A percentile compares a stretch with the other conserved stretches of the same genome.
Evolutionary conservation across 352 stramenopile genomes (phyloP).

Genomic region (Peronospora belbahrii): DNA sequence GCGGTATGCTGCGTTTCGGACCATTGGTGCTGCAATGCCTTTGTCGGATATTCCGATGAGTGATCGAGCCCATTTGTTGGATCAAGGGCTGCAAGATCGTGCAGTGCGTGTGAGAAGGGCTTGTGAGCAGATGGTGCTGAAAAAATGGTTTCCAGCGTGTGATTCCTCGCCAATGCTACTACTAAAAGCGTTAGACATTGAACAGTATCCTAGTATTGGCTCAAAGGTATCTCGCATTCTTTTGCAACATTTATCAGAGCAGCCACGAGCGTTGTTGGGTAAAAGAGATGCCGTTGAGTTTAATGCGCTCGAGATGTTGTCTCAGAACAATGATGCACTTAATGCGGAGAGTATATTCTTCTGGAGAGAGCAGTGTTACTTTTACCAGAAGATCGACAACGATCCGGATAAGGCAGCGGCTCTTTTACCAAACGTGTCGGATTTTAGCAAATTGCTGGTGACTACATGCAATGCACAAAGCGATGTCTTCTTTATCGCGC

Average conservation of each 20-base stretch:
- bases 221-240: constrained; percentile 44
- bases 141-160: constrained; percentile 55
- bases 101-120: constrained; percentile 36
- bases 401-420: constrained; percentile 43
- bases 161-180: constrained; percentile 44
- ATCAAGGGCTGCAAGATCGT: constrained; percentile 69
- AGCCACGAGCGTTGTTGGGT: constrained; percentile 22
- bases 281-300: constrained; percentile 29
- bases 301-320: constrained; percentile 41
- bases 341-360: constrained; percentile 63
- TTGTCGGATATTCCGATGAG: constrained; percentile 54
- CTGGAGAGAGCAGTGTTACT: constrained; percentile 73
- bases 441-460: constrained; percentile 64
- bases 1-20: constrained; percentile 47
- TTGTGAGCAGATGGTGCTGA: constrained; percentile 67
- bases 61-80: constrained; percentile 61
- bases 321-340: constrained; percentile 29
- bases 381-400: constrained; percentile 57
- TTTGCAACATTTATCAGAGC: constrained; percentile 37
- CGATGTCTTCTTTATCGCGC: constrained; percentile 56
- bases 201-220: constrained; percentile 46
- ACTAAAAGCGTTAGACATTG: constrained; percentile 53
- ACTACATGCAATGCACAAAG: constrained; percentile 34
- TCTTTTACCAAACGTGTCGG: constrained; percentile 53
- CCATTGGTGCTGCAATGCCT: constrained; percentile 35